Evolutionary conservation across 2,329 filamentous ascomycete genomes (phyloP).

Genomic region (Colletotrichum lupini): DNA sequence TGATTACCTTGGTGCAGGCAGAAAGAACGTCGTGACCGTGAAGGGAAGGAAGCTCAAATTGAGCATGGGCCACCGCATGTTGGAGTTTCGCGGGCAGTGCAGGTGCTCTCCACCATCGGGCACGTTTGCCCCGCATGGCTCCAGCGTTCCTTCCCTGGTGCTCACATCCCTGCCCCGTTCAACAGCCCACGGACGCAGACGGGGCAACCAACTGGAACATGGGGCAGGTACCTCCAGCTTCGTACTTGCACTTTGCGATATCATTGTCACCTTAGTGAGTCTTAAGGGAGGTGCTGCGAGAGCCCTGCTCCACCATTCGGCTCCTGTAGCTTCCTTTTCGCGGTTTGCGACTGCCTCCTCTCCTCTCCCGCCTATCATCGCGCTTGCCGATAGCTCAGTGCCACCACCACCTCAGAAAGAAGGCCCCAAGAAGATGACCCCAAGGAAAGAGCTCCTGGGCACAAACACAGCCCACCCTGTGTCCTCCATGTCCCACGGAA

Average conservation of each 20-base stretch:
- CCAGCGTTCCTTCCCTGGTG: not conserved
- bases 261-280: too few species aligned
- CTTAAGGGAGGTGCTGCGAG: conserved; percentile 4
- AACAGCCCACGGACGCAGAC: not conserved
- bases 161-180: conserved; percentile 10
- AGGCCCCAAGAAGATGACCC: conserved; percentile 4
- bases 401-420: not conserved
- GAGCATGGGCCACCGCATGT: conserved; percentile 7
- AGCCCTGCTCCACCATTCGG: conserved; percentile 20
- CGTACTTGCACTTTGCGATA: not conserved
- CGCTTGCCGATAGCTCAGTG: not conserved
- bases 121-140: conserved; percentile 26
- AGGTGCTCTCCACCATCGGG: conserved; percentile 16
- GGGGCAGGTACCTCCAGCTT: not conserved
- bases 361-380: conserved; percentile 15
- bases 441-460: conserved; percentile 23
- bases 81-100: conserved; percentile 11
- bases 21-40: not conserved
- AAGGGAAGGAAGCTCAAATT: not conserved
- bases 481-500: not conserved
- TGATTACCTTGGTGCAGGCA: not conserved
- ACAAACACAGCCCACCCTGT: conserved; percentile 30
- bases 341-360: conserved; percentile 1
- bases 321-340: conserved; percentile 9
- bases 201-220: not conserved